phyloP scores from a whole-genome alignment of 495 filamentous ascomycete species.

The Parathielavia hyrcaniae region DNA sequence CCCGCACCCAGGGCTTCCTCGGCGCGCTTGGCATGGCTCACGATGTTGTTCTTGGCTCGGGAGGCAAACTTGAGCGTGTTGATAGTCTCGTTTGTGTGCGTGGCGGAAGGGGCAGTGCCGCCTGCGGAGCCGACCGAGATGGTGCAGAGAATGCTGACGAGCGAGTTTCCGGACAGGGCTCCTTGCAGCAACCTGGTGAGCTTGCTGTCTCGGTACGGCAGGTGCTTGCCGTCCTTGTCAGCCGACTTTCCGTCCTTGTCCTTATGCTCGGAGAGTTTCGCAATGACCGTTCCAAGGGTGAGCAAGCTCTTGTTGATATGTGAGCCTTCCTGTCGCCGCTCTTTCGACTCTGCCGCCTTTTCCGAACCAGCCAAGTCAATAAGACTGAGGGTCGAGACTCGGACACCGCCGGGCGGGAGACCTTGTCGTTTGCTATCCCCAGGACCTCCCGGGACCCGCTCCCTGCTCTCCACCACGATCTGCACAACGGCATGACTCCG shows the following conservation, averaged over 20 bases:
- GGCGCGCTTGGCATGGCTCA: constrained; percentile 91
- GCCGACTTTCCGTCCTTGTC: constrained; percentile 69
- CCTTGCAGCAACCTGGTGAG: constrained; percentile 88
- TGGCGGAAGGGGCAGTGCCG: constrained; percentile 55
- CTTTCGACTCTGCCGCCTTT: constrained; percentile 89
- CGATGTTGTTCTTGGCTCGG: constrained; percentile 93
- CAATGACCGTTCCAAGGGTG: constrained; percentile 92
- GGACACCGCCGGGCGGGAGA: constrained; percentile 80
- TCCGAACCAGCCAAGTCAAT: constrained; percentile 97
- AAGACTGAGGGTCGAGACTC: constrained; percentile 88
- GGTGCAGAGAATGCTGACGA: constrained; percentile 95
- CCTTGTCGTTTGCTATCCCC: constrained; percentile 67
- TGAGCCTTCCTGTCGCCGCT: constrained; percentile 86
- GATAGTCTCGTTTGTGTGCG: constrained; percentile 78
- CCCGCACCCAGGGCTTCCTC: constrained; percentile 77
- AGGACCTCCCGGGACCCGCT: constrained; percentile 57
- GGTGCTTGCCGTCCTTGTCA: constrained; percentile 79
- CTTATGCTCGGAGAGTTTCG: constrained; percentile 71
- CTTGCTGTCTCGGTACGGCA: constrained; percentile 96
- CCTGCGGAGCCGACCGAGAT: constrained; percentile 70
- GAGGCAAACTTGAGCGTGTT: constrained; percentile 97
- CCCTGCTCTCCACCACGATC: constrained; percentile 95
- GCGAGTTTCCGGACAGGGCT: constrained; percentile 84
- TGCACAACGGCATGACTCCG: constrained; percentile 97
- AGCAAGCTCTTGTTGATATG: constrained; percentile 98